Conservation (phyloP, 805 yeast genomes). For the Teunomyces pallodes region DNA sequence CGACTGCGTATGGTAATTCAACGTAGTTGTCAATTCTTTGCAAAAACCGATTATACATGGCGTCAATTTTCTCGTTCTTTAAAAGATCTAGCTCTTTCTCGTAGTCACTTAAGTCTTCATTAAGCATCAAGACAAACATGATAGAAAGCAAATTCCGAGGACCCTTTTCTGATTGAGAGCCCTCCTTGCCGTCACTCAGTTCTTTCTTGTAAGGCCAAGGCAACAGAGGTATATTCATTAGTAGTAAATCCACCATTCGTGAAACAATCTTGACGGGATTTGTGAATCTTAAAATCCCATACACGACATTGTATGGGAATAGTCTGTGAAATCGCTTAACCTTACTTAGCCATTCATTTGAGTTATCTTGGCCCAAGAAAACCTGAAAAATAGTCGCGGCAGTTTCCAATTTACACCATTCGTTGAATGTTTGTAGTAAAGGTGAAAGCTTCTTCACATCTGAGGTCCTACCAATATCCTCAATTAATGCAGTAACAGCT, state of each 20-base stretch:
- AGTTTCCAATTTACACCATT: conserved; percentile 79
- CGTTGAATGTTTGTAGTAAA: conserved; percentile 64
- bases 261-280: conserved; percentile 86
- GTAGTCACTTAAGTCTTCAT: conserved; percentile 70
- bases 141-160: conserved; percentile 57
- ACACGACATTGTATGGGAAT: conserved; percentile 78
- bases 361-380: conserved; percentile 76
- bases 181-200: conserved; percentile 3
- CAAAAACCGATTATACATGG: conserved; percentile 23
- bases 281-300: conserved; percentile 74
- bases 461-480: conserved; percentile 58
- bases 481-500: conserved; percentile 61
- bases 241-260: conserved; percentile 72
- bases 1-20: conserved; percentile 9
- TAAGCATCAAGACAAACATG: conserved; percentile 66
- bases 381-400: conserved; percentile 82
- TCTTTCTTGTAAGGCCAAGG: conserved; percentile 20
- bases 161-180: conserved; percentile 10
- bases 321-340: conserved; percentile 67
- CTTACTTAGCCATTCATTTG: conserved; percentile 72
- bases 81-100: conserved; percentile 51
- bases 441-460: conserved; percentile 61
- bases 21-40: conserved; percentile 26
- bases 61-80: conserved; percentile 35
- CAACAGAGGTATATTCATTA: conserved; percentile 46